phyloP scores from a whole-genome alignment of 345 rosid species.

The Populus alba region DNA sequence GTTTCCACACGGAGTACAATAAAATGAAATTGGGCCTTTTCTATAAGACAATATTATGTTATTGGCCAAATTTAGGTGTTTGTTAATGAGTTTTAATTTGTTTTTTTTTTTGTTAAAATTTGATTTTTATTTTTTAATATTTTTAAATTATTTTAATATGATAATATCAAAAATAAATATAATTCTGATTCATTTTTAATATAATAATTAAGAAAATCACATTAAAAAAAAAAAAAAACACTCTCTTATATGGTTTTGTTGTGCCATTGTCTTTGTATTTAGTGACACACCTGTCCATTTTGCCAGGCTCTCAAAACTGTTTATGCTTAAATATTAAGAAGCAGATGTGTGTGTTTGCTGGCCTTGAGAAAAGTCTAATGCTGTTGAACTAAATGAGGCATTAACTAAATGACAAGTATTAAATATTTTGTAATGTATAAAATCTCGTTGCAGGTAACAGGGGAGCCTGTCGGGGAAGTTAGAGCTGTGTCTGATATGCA shows the following conservation, averaged over 20 bases:
- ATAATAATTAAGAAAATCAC: too few species aligned
- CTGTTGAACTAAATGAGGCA: not conserved
- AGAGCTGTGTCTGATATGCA: constrained; percentile 90
- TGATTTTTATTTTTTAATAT: too few species aligned
- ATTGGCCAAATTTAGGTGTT: not conserved
- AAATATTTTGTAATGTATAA: not conserved
- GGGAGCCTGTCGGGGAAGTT: constrained; percentile 84
- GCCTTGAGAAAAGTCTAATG: not conserved
- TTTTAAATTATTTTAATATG: too few species aligned
- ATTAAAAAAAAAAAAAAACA: too few species aligned
- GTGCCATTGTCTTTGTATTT: not conserved
- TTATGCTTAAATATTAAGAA: not conserved
- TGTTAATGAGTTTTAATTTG: too few species aligned
- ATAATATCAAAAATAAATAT: too few species aligned
- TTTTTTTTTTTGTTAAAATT: too few species aligned
- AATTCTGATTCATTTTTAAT: too few species aligned
- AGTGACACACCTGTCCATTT: not conserved
- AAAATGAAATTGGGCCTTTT: not conserved
- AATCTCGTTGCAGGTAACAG: constrained; percentile 53
- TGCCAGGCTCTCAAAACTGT: not conserved
- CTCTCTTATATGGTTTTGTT: too few species aligned
- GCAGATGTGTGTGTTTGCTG: not conserved
- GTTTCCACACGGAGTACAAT: not conserved
- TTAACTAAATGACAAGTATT: not conserved
- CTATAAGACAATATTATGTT: not conserved